Conservation (phyloP, 2,329 filamentous ascomycete genomes). For the Aspergillus puulaauensis region DNA sequence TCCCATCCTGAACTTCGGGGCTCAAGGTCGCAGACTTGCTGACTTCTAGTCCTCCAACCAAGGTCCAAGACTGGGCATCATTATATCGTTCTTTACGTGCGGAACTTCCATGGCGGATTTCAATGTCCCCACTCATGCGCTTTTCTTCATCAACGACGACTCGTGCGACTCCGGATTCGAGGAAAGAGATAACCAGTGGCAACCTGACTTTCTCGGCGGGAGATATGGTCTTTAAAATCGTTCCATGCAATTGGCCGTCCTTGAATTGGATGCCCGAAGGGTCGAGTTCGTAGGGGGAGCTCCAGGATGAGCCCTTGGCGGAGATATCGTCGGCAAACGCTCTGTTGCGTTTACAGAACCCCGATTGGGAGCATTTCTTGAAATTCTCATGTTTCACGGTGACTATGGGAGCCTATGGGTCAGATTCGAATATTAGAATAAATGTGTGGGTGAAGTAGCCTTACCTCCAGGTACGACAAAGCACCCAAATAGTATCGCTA, state of each 20-base stretch:
- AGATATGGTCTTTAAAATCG: slow-evolving; percentile 75
- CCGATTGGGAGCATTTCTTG: slow-evolving; percentile 93
- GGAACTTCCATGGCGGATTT: slow-evolving; percentile 79
- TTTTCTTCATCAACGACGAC: slow-evolving; percentile 90
- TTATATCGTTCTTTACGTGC: slow-evolving; percentile 92
- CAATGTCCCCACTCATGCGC: slow-evolving; percentile 83
- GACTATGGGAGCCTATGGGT: slow-evolving; percentile 49
- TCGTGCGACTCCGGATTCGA: slow-evolving; percentile 83
- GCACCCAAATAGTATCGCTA: slow-evolving; percentile 59
- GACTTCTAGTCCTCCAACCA: slow-evolving; percentile 75
- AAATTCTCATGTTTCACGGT: slow-evolving; percentile 95
- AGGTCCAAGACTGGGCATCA: slow-evolving; percentile 79
- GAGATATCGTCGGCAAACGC: slow-evolving; percentile 78
- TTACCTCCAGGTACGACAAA: slow-evolving; percentile 66
- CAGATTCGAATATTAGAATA: not conserved
- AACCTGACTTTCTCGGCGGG: slow-evolving; percentile 70
- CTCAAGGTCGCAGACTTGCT: slow-evolving; percentile 71
- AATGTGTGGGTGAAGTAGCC: slow-evolving; percentile 21
- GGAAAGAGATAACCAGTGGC: slow-evolving; percentile 82
- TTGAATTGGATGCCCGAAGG: slow-evolving; percentile 72
- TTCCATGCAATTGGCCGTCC: slow-evolving; percentile 75
- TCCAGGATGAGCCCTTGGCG: slow-evolving; percentile 66
- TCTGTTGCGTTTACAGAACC: slow-evolving; percentile 95
- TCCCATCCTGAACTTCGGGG: slow-evolving; percentile 64
- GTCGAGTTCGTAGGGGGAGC: slow-evolving; percentile 76